Evolutionary conservation across 108 stramenopile genomes (phyloP), one percentile per base, ranked within the genome.

Genomic region (Conticribra weissflogii): DNA sequence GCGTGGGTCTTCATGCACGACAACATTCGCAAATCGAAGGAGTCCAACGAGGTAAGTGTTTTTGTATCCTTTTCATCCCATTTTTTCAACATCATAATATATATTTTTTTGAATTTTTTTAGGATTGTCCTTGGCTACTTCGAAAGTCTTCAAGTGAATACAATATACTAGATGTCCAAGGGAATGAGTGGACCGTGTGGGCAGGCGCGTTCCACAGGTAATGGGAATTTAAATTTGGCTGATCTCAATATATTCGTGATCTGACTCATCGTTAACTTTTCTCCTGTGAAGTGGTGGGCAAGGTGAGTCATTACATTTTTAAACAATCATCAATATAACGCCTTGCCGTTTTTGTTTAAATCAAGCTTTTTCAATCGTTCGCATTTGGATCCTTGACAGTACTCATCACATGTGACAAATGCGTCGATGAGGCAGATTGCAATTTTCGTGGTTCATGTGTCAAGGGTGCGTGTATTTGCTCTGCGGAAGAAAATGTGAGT

Each of bases 161-260:
- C 19, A 32, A 76, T 61, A 31, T 76, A 7, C 31, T 76, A 25
- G 52, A 62, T 3, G 62, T 76, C 3, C 32, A 23, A 15, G 75
- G 67, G 22, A 22, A 24, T 50, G n/a, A n/a, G n/a, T 76, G 75
- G 75, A 62, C 53, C n/a, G 61, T 76, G 15, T 76, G 68, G 75
- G 66, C 67, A 24, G 73, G 73, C 5, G 12, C 36, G 5, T 41
- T 41, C 12, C 5, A 41, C 5, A 41, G 5, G 36, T 12, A 41
- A 41, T 9, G 12, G n/a, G n/a, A n/a, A n/a, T 41, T 41, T n/a
- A n/a, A n/a, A n/a, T n/a, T n/a, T n/a, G n/a, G n/a, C n/a, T n/a
- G n/a, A n/a, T n/a, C n/a, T n/a, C n/a, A n/a, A n/a, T n/a, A n/a
- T 14, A 36, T 27, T 28, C 28, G 51, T 16, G 49, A 24, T 1